Percentiles rank a stretch among this genome's conserved stretches.
phyloP scores from a whole-genome alignment of 495 filamentous ascomycete genomes.

The Neurospora pannonica region DNA sequence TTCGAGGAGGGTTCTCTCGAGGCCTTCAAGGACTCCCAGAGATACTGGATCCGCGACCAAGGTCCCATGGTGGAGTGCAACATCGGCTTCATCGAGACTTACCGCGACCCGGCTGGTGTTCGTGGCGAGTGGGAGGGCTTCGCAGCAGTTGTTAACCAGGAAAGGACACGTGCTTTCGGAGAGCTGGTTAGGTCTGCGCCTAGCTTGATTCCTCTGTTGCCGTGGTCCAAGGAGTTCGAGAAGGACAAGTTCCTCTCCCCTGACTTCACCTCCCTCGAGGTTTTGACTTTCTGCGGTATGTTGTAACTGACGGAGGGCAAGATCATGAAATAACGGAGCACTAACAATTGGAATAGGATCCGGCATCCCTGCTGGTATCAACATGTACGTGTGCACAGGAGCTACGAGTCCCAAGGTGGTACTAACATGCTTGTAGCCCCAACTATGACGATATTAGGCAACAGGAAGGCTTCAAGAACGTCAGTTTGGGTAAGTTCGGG shows the following conservation, averaged over 20 bases:
- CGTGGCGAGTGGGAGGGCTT: constrained; percentile 98
- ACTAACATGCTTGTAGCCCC: constrained; percentile 51
- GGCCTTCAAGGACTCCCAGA: constrained; percentile 83
- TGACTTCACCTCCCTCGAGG: constrained; percentile 84
- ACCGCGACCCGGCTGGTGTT: constrained; percentile 85
- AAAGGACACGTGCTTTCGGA: constrained; percentile 84
- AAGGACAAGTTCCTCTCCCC: constrained; percentile 91
- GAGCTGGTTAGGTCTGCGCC: constrained; percentile 74
- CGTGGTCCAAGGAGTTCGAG: constrained; percentile 83
- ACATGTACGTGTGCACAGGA: constrained; percentile 28
- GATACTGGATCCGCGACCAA: constrained; percentile 87
- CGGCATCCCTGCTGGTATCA: constrained; percentile 73
- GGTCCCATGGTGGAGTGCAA: constrained; percentile 84
- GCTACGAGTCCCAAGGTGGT: background rate
- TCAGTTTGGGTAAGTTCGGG: constrained; percentile 31
- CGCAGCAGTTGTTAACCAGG: constrained; percentile 61
- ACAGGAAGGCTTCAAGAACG: constrained; percentile 95
- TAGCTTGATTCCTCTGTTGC: constrained; percentile 74
- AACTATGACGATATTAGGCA: constrained; percentile 96
- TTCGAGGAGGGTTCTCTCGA: constrained; percentile 78
- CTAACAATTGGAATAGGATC: constrained; percentile 33
- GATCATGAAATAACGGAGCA: constrained; percentile 43
- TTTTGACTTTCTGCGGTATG: constrained; percentile 41
- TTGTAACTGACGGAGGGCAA: background rate
- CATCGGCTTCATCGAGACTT: constrained; percentile 93